Base-by-base conservation (phyloP, 73 alveolate species). In the Paramecium caudatum region DNA sequence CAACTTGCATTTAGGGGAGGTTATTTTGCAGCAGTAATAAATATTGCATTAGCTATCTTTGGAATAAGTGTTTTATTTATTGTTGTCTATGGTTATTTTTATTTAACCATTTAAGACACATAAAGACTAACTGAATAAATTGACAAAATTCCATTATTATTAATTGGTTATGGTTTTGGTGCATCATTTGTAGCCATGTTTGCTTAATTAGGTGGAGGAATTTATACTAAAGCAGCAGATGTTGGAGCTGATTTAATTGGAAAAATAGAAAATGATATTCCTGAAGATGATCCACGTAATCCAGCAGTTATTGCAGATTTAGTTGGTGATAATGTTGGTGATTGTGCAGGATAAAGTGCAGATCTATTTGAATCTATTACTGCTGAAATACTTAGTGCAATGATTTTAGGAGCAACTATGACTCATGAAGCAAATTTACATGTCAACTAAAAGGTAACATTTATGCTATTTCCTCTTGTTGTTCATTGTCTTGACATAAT, bases 321-420 rank as follows among this genome's bases (percentile, higher is more conserved):
- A 63, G 99, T 95, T 16, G 99, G 99, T 13, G 99, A 96, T 92
- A 96, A 96, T 84, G 99, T 96, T 82, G 99, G 98, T 46, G 99
- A 96, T 90, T 96, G 99, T 74, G 99, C 99, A 19, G 99, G 99
- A 16, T 94, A 96, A 87, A 90, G 95, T 50, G 96, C 98, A 17
- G 98, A 95, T 84, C 47, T 96, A 69, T 96, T 96, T 62, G 99
- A 96, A 84, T 93, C 97, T 12, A 96, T 96, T 10, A 93, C 97
- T 25, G 99, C 98, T 5, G 99, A 96, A 92, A 92, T 96, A 27
- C 69, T 96, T 47, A 91, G 97, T 23, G 99, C 99, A 5, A 96
- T 95, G 98, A 96, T 94, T 62, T 90, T 95, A 7, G 98, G 98
- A 47, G 96, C 96, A 45, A 92, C 96, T 65, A 39, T 94, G 61